Evolutionary conservation across 2,329 filamentous ascomycete species (phyloP).

Genomic region (Beauveria caledonica): DNA sequence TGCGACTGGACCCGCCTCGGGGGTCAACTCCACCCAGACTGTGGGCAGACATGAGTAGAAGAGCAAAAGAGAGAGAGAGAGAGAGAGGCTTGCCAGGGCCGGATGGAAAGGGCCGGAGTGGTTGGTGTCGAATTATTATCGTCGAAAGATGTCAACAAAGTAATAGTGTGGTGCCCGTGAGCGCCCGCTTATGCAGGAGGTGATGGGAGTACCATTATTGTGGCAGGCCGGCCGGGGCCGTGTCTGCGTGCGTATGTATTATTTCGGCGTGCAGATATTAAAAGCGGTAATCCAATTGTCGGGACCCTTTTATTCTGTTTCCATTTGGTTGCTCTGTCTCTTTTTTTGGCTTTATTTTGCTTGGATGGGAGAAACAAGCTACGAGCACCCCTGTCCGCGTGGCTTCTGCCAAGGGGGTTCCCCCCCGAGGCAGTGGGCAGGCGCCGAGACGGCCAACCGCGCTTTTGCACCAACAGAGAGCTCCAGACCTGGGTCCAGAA

Average conservation of each 20-base stretch:
- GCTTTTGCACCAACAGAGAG: background rate
- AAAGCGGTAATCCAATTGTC: background rate
- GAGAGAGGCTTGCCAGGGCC: background rate
- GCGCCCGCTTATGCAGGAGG: constrained; percentile 2
- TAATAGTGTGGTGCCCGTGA: background rate
- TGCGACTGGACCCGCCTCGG: background rate
- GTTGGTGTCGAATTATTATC: background rate
- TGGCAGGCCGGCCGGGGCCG: background rate
- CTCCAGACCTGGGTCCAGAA: background rate
- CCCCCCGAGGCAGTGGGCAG: background rate
- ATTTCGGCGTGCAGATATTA: background rate
- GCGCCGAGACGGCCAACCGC: background rate
- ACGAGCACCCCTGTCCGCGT: background rate
- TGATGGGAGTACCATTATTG: background rate
- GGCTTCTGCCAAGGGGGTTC: background rate
- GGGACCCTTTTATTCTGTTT: background rate
- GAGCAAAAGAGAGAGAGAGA: background rate
- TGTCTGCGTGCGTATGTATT: background rate
- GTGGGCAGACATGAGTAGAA: background rate
- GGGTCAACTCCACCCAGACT: background rate
- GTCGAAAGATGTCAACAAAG: too few species aligned
- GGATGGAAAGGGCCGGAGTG: background rate
- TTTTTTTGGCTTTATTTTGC: background rate
- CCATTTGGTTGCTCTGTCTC: background rate
- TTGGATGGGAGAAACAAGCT: too few species aligned